Conservation (phyloP, 805 yeast genomes). For the Metschnikowia noctiluminum region DNA sequence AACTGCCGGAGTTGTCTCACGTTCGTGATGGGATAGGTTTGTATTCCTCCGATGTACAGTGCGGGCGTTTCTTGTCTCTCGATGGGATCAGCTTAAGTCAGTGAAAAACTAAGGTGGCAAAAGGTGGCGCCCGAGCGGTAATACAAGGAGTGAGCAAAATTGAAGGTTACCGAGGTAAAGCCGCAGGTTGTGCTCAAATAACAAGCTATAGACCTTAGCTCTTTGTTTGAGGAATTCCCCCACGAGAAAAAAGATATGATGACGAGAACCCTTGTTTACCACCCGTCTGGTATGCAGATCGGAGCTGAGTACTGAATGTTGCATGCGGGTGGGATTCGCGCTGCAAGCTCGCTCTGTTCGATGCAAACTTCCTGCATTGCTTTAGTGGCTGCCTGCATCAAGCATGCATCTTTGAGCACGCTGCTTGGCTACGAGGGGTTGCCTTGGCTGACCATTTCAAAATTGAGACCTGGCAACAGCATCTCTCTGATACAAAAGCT, state of each 20-base stretch:
- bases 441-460: no score
- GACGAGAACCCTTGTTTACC: background rate
- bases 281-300: slow-evolving; percentile 2
- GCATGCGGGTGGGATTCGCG: background rate
- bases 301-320: background rate
- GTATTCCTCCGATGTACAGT: no score
- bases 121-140: background rate
- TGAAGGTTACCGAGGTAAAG: background rate
- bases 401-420: background rate
- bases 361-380: background rate
- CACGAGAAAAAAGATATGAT: background rate
- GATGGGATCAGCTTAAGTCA: background rate
- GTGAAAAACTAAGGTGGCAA: background rate
- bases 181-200: no score
- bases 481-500: no score
- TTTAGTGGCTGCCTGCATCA: background rate
- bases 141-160: background rate
- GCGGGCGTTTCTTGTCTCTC: no score
- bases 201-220: background rate
- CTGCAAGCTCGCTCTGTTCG: background rate
- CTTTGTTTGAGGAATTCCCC: background rate
- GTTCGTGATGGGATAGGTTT: background rate
- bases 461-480: no score
- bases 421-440: no score
- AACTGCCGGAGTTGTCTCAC: background rate